Evolutionary conservation across 495 filamentous ascomycete species (phyloP), one percentile per base, ranked within the genome.

Genomic region (Podospora conica): DNA sequence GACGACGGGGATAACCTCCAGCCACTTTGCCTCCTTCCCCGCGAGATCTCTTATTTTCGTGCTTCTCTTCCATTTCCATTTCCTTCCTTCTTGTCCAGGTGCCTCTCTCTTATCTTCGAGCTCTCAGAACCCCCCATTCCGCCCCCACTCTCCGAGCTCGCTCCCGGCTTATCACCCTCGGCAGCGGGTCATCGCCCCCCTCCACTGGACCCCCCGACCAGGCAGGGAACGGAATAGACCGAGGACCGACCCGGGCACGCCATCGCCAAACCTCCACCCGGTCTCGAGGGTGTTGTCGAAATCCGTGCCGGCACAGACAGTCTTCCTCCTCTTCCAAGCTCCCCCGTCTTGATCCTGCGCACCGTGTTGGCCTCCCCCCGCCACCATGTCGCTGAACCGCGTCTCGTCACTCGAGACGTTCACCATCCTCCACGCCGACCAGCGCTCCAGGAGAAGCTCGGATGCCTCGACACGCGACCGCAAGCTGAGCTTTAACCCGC

Each of bases 401-500:
- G 80, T 85, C 31, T 78, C 75, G 9, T 84, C 83, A 9, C 75
- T 83, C 64, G 83, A 84, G 74, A 80, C 79, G 11, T 81, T 84
- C 61, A 71, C 77, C 67, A 74, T 76, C 66, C 65, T 82, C 67
- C 68, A 76, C 57, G 57, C 68, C 10, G 77, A 79, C 61, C 70
- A 76, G 33, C 69, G 76, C 64, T 77, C 78, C 1, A 71, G 79
- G 69, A 70, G 73, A 71, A 73, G 75, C 68, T 76, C 83, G 31
- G 75, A 77, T 69, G 75, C 74, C 48, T 77, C 74, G 20, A 71
- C 80, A 48, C 72, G 78, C 58, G 74, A 76, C 31, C 75, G 75
- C 65, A 84, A 82, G 63, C 73, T 85, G 29, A 84, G 78, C 62
- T 85, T 85, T 70, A 84, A 82, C 72, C 83, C 83, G 4, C 71